Base-by-base conservation (phyloP, 768 basidiomycete species). In the Saitozyma podzolica region DNA sequence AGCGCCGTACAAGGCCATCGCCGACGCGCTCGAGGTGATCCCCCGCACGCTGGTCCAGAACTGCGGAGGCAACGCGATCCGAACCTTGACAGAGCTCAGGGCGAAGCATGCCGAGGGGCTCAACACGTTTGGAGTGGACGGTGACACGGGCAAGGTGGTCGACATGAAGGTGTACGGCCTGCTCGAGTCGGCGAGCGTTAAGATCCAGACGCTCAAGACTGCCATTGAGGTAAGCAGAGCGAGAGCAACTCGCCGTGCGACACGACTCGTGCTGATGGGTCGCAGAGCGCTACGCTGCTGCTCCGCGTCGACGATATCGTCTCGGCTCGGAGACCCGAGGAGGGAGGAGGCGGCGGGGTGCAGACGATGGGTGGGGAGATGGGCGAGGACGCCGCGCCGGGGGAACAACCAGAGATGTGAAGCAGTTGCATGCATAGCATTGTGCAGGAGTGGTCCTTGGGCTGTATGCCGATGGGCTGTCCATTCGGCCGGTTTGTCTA, bases 121-220 rank as follows among this genome's bases (percentile, higher is more conserved):
- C 72, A 80, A 88, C 74, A 88, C 90, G 50, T 97, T 89, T 87
- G 96, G 96, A 58, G 90, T 99, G 45, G 88, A 98, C 69, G 96
- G 95, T 20, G 90, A 97, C 73, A 94, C 90, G 8, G 96, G 96
- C 29, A 95, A 94, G 81, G 88, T 93, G 47, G 90, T 90, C 48
- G 91, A 97, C 78, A 97, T 97, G 95, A 93, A 92, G 78, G 81
- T 82, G 51, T 96, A 97, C 78, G 93, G 93, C 0, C 81, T 99
- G 63, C 91, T 91, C 68, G 96, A 99, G 82, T 92, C 90, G 42
- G 93, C 95, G 6, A 92, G 91, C 68, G 95, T 99, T 76, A 98
- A 98, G 89, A 89, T 95, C 42, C 95, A 98, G 84, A 97, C 88
- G 9, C 82, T 95, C 75, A 97, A 98, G 85, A 99, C 94, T 8